Conservation (phyloP, 2,329 filamentous ascomycete species). For the Chrysoporthe cubensis region DNA sequence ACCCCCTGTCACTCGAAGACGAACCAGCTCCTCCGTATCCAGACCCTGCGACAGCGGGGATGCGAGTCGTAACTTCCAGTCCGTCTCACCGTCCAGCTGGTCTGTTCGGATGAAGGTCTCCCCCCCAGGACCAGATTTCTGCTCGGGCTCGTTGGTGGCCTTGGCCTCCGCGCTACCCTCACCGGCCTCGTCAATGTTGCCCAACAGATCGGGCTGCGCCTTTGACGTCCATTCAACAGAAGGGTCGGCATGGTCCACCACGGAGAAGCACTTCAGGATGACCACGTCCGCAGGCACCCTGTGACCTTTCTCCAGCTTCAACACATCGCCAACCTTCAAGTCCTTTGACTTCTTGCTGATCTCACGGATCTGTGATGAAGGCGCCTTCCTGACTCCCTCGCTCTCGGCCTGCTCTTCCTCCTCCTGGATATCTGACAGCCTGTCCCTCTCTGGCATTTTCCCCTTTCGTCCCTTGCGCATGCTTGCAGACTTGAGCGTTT, state of each 20-base stretch:
- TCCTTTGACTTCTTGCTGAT: conserved; percentile 82
- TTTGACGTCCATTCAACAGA: conserved; percentile 37
- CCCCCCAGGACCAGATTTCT: conserved; percentile 57
- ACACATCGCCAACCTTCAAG: conserved; percentile 91
- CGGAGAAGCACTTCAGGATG: conserved; percentile 73
- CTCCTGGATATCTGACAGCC: conserved; percentile 69
- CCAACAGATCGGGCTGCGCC: conserved; percentile 47
- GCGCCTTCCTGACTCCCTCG: conserved; percentile 42
- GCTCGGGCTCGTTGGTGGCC: conserved; percentile 35
- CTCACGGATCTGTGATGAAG: conserved; percentile 63
- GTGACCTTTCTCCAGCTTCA: conserved; percentile 90
- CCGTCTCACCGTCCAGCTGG: conserved; percentile 95
- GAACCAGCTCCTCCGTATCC: conserved; percentile 70
- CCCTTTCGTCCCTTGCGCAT: conserved; percentile 45
- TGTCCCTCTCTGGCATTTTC: conserved; percentile 42
- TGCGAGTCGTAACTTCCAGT: conserved; percentile 94
- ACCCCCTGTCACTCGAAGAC: conserved; percentile 75
- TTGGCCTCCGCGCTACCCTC: conserved; percentile 41
- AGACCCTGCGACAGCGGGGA: conserved; percentile 85
- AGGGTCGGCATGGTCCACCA: conserved; percentile 36
- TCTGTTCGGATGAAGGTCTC: conserved; percentile 98
- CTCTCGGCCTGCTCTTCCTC: conserved; percentile 63
- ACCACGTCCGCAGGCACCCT: conserved; percentile 93
- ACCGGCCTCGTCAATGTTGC: conserved; percentile 42
- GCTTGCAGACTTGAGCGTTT: conserved; percentile 52